Evolutionary conservation across 805 yeast species (phyloP), one percentile per base, ranked within the genome.

Genomic region (Pichia thaimueangensis): DNA sequence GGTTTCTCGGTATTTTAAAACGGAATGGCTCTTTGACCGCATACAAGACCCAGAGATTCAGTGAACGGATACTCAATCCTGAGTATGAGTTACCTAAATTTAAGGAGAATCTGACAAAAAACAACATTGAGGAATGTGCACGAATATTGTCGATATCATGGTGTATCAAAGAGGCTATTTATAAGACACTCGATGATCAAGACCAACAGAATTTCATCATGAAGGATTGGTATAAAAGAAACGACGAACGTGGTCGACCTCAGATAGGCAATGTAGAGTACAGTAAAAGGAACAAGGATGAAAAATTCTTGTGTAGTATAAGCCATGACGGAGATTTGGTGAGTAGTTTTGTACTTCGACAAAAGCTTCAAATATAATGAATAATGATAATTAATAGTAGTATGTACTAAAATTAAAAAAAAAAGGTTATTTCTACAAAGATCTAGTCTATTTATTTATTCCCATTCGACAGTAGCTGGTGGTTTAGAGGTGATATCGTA

Each of bases 401-500:
- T 30, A 30, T 30, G 34, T 28, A 30, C n/a, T 19, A 27, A 15
- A 35, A 22, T n/a, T 9, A 44, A 21, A 6, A 12, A 11, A 11
- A 11, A 10, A 28, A 28, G 7, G n/a, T 12, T 11, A 11, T 16
- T 28, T 6, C 6, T 28, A 12, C n/a, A 28, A 28, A 9, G 16
- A n/a, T 22, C 17, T 30, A 28, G 23, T 24, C 21, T n/a, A n/a
- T n/a, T 11, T n/a, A 20, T 45, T 58, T 82, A 91, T 71, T 93
- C 98, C 98, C 97, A 93, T 68, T 93, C 99, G 55, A 93, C 98
- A 47, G 99, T 93, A 47, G 99, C 98, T 49, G 99, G 99, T 45
- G 99, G 99, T 72, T 93, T 93, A 47, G 97, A 88, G 47, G 98
- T 93, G 65, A 93, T 89, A 67, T 93, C 99, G 68, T 93, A 93